Evolutionary conservation across 331 rosid species (phyloP), one percentile per base, ranked within the genome.

Genomic region (Telfairia occidentalis): DNA sequence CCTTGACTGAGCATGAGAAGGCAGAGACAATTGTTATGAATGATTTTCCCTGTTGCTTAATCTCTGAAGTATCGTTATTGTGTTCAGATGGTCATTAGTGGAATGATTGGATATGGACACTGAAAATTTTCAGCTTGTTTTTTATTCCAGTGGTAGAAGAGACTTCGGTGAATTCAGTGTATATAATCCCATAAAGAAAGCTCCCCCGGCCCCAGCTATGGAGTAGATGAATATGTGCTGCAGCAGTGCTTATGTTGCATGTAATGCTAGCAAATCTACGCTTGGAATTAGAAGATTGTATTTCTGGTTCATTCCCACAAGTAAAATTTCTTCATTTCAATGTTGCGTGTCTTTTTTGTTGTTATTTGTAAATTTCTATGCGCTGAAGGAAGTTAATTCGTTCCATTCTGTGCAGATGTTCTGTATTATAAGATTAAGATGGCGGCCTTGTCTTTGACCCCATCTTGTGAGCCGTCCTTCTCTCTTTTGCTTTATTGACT

Each of bases 141-240:
- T n/a, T 79, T 76, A 83, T 89, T 82, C 82, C 96, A 89, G 96
- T 83, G 98, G 96, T 81, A 81, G 88, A 76, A 87, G 98, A 78
- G 96, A 88, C 83, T 91, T 91, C 2, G 98, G 98, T 2, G 90
- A 91, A 40, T 91, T 84, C 80, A 92, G 97, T 29, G 91, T 91
- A 43, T 89, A 89, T 86, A 91, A 84, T 71, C 89, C 89, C 66
- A 75, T 53, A n/a, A 83, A 80, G 74, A 79, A 80, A 72, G 42
- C 43, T 71, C 30, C 59, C 16, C 28, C 10, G 26, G 16, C 59
- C 16, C 28, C 10, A 26, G 16, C 43, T 42, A 42, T 6, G 46
- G 75, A 71, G 43, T 45, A 23, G 74, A 15, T 26, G 9, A 42
- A 69, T n/a, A n/a, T n/a, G 75, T 50, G 18, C 75, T 29, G 59